These are phyloP conservation scores for Rosa hybrid DNA, from an alignment of 331 rosid species.

Conservation along the genomic window DNA sequence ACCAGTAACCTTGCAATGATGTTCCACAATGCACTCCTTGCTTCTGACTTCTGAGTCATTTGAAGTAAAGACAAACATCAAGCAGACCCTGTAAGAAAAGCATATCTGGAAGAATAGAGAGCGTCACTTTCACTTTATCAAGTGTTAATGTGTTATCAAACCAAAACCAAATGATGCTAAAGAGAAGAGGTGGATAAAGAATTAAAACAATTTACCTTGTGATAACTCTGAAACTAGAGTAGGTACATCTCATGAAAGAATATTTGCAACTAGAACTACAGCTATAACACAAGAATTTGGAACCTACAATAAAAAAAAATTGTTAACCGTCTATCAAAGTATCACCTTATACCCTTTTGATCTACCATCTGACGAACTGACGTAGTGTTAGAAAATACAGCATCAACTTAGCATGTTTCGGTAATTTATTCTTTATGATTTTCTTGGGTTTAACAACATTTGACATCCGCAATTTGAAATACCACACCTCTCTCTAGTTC, in stretches of 20 bases:
- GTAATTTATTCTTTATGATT: not conserved
- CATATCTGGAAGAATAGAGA: slow-evolving; percentile 50
- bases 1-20: slow-evolving; percentile 62
- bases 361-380: not conserved
- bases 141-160: slow-evolving; percentile 2
- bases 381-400: not conserved
- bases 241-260: slow-evolving; percentile 65
- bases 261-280: slow-evolving; percentile 82
- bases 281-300: slow-evolving; percentile 81
- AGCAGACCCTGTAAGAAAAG: slow-evolving; percentile 72
- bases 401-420: not conserved
- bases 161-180: not conserved
- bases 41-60: slow-evolving; percentile 59
- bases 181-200: not conserved
- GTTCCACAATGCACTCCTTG: slow-evolving; percentile 87
- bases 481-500: not conserved
- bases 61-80: slow-evolving; percentile 78
- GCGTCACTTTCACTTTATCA: slow-evolving; percentile 25
- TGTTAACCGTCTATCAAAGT: not conserved
- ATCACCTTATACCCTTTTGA: not conserved
- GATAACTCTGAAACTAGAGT: slow-evolving; percentile 55
- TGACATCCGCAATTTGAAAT: not conserved
- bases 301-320: slow-evolving; percentile 49
- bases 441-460: not conserved
- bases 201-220: slow-evolving; percentile 44